Base-by-base conservation (phyloP, 306 rosid species). In the Quercus wislizeni region DNA sequence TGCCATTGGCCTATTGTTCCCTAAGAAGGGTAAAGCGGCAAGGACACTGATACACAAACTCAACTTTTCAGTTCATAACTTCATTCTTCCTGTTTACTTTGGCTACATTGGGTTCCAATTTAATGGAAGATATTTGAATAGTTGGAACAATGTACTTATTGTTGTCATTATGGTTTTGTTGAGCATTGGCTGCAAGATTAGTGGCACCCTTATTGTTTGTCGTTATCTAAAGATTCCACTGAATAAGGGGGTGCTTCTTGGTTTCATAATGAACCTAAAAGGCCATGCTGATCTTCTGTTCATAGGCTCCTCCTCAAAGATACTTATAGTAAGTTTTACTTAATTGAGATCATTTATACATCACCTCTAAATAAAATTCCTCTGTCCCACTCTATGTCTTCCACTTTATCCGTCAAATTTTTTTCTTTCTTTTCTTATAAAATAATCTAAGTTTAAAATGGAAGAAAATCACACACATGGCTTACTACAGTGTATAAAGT, bases 241-340 rank as follows among this genome's bases (percentile, higher is more conserved):
- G 6, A 87, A 86, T 69, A 92, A 95, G 78, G 97, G 91, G 1
- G 83, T 92, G 71, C 89, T 95, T 49, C 85, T 95, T 46, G 94
- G 97, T 41, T 92, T 95, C 80, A 72, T 88, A 14, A 79, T 95
- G 83, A 95, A 91, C 84, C 82, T 93, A 59, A 92, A 91, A 80
- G 99, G 98, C 4, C 91, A 95, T 87, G 97, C 96, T n/a, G 99
- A 95, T 85, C 85, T 95, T 33, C 65, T 95, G 14, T 89, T 95
- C 82, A 69, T 95, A 2, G 98, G 98, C 61, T 82, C 85, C 13
- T 78, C 97, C 38, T 86, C 96, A 14, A 92, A 87, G 57, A 12
- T 56, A 21, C 19, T 86, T 1, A 61, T 90, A 46, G 99, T 94
- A 78, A 90, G 97, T 80, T 35, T 74, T 33, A 31, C 72, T 19